Percentiles rank a stretch among this genome's conserved stretches.
phyloP scores from a whole-genome alignment of 148 eudicot genomes.

The Rhododendron ferrugineum region DNA sequence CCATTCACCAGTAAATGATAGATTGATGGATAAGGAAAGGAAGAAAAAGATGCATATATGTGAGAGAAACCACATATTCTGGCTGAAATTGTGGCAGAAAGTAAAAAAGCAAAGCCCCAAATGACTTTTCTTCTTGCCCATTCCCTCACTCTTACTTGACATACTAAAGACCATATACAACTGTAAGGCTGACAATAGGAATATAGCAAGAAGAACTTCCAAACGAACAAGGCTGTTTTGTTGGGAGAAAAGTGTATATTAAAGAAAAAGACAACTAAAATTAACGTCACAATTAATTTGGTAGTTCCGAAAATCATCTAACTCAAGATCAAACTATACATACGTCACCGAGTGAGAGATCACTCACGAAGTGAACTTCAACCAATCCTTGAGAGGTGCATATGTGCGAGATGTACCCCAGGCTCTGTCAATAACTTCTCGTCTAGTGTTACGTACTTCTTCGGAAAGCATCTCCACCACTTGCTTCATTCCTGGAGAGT shows the following conservation, averaged over 20 bases:
- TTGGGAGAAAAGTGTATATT: background rate
- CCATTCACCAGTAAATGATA: background rate
- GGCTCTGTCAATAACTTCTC: slow-evolving; percentile 39
- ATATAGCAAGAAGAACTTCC: background rate
- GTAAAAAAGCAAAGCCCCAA: background rate
- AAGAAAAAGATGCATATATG: background rate
- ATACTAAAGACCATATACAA: background rate
- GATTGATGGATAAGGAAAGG: too few species aligned
- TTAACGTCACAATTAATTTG: background rate
- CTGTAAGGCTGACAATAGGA: background rate
- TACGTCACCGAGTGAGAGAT: slow-evolving; percentile 23
- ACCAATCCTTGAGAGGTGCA: background rate
- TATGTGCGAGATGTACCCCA: slow-evolving; percentile 21
- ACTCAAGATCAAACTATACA: background rate
- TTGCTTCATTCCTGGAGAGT: slow-evolving; percentile 66
- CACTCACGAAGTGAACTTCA: slow-evolving; percentile 10
- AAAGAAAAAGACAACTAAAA: background rate
- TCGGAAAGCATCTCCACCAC: slow-evolving; percentile 55
- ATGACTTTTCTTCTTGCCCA: background rate
- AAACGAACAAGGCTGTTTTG: background rate
- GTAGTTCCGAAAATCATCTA: background rate
- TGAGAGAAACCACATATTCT: background rate
- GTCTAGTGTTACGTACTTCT: slow-evolving; percentile 30
- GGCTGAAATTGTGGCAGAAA: background rate
- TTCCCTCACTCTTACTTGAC: background rate